phyloP scores from a whole-genome alignment of 2,329 filamentous ascomycete species.

The Hyphodiscus sp. region DNA sequence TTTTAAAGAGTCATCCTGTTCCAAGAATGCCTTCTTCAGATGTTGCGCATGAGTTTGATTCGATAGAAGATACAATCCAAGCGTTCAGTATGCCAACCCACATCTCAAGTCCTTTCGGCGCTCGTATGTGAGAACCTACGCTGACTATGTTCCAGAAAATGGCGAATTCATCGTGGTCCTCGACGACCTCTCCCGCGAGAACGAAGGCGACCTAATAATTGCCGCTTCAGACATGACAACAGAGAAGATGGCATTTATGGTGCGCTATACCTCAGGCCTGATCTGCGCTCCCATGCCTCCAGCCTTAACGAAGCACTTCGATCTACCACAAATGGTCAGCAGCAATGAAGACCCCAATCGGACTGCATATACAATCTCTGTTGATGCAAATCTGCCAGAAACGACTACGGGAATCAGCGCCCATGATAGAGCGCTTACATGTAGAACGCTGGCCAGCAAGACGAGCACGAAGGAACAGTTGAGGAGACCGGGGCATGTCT shows the following conservation, averaged over 20 bases:
- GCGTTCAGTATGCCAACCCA: constrained; percentile 50
- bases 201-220: constrained; percentile 97
- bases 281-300: constrained; percentile 82
- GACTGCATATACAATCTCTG: constrained; percentile 88
- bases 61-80: constrained; percentile 57
- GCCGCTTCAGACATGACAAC: constrained; percentile 78
- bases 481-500: constrained; percentile 80
- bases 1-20: background rate
- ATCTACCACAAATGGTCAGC: constrained; percentile 83
- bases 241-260: constrained; percentile 91
- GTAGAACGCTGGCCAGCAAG: constrained; percentile 67
- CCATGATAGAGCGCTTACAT: constrained; percentile 77
- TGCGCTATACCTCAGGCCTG: constrained; percentile 83
- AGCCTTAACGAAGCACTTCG: constrained; percentile 60
- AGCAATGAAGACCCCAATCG: constrained; percentile 71
- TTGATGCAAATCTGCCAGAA: constrained; percentile 68
- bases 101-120: background rate
- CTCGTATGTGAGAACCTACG: background rate
- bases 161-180: constrained; percentile 95
- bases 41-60: constrained; percentile 46
- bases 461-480: constrained; percentile 49
- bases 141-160: constrained; percentile 42
- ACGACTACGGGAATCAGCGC: constrained; percentile 89
- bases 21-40: constrained; percentile 26
- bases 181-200: constrained; percentile 87